Conservation (phyloP, 495 filamentous ascomycete genomes). For the Thozetella sp. region DNA sequence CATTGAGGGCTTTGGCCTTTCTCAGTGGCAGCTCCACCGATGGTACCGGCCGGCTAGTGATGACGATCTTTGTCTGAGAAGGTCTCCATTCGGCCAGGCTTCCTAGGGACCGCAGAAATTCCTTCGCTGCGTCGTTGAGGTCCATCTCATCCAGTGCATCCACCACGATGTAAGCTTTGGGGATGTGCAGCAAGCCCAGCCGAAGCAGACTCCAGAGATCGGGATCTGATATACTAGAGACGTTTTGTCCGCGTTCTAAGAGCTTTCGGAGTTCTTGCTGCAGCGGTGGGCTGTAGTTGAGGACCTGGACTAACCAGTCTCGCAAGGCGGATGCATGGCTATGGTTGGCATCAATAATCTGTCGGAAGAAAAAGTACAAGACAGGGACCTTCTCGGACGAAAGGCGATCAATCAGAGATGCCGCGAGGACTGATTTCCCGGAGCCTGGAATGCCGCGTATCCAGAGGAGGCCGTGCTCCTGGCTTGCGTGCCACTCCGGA, state of each 20-base stretch:
- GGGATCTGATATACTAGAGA: conserved; percentile 19
- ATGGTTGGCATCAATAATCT: conserved; percentile 52
- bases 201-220: not conserved
- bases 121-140: not conserved
- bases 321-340: conserved; percentile 35
- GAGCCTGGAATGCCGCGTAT: conserved; percentile 51
- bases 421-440: conserved; percentile 54
- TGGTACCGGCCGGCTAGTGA: not conserved
- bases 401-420: conserved; percentile 30
- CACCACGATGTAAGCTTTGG: not conserved
- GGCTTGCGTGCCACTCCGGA: conserved; percentile 37
- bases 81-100: not conserved
- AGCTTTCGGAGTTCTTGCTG: conserved; percentile 26
- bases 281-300: conserved; percentile 36
- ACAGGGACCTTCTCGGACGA: conserved; percentile 30
- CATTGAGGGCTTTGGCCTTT: not conserved
- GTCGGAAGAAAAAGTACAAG: conserved; percentile 57
- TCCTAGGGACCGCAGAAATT: not conserved
- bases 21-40: not conserved
- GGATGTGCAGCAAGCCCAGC: not conserved
- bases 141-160: conserved; percentile 1
- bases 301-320: conserved; percentile 44
- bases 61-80: not conserved
- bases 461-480: conserved; percentile 41
- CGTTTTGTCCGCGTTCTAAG: conserved; percentile 11